These are phyloP conservation scores for Clavispora fructus DNA, from an alignment of 805 yeast genomes.

Conservation along the genomic window DNA sequence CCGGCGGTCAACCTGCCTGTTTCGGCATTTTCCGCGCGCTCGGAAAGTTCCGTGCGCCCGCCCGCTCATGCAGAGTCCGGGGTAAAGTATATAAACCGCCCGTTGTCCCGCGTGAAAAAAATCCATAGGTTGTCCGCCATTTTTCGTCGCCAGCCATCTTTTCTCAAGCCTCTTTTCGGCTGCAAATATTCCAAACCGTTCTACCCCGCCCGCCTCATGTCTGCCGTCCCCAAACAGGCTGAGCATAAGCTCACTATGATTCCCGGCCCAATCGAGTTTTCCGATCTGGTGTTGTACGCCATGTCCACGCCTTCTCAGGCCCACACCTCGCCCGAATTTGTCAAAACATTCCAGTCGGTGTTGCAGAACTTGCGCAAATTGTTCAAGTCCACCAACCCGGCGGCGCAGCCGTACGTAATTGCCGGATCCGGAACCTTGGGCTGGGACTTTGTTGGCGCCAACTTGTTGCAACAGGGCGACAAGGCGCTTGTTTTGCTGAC, in stretches of 20 bases:
- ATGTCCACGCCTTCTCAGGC: constrained; percentile 80
- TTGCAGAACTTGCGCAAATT: constrained; percentile 64
- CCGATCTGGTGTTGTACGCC: constrained; percentile 72
- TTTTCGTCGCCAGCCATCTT: background rate
- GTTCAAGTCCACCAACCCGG: constrained; percentile 61
- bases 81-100: background rate
- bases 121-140: background rate
- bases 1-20: background rate
- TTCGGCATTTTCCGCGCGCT: background rate
- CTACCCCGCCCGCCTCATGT: constrained; percentile 16
- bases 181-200: background rate
- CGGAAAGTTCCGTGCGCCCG: background rate
- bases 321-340: constrained; percentile 86
- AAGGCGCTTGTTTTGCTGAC: constrained; percentile 78
- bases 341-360: constrained; percentile 63
- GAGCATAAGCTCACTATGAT: constrained; percentile 52
- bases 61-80: background rate
- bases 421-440: constrained; percentile 94
- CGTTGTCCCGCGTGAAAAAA: background rate
- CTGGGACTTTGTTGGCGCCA: constrained; percentile 86
- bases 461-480: constrained; percentile 58
- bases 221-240: constrained; percentile 35
- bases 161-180: background rate
- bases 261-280: constrained; percentile 86
- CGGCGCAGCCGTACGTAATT: constrained; percentile 76